Evolutionary conservation across 768 basidiomycete species (phyloP).

Genomic region (Leccinum pellstonianum): DNA sequence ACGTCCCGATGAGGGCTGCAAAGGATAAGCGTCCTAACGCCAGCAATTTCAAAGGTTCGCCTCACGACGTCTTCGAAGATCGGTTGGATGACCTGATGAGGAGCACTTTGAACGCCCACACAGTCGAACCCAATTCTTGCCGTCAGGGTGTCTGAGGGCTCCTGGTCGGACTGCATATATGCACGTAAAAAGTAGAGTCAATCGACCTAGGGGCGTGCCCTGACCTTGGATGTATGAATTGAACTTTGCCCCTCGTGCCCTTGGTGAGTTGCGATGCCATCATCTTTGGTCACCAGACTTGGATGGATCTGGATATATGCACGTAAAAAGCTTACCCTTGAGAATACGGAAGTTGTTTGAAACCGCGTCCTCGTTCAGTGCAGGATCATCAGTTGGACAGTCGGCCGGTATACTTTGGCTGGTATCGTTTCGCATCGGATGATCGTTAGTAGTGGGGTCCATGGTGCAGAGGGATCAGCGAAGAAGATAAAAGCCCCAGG

Average conservation of each 20-base stretch:
- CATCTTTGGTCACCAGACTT: not conserved
- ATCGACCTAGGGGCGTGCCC: not conserved
- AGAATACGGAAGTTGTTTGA: not conserved
- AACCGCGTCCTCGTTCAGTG: not conserved
- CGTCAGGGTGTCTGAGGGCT: slow-evolving; percentile 1
- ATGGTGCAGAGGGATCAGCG: slow-evolving; percentile 4
- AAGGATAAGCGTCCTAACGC: slow-evolving; percentile 2
- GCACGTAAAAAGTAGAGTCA: slow-evolving; percentile 13
- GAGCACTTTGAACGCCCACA: not conserved
- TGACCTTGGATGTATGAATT: slow-evolving; percentile 9
- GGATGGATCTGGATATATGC: slow-evolving; percentile 17
- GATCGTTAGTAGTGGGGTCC: slow-evolving; percentile 5
- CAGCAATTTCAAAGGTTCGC: not conserved
- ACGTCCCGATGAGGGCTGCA: slow-evolving; percentile 2
- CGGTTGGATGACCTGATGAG: not conserved
- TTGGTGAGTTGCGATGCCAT: not conserved
- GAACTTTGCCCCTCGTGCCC: not conserved
- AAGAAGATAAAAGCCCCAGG: not conserved
- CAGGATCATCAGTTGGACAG: not conserved
- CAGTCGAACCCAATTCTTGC: not conserved
- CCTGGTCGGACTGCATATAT: slow-evolving; percentile 20
- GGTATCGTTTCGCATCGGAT: not conserved
- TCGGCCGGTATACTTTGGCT: not conserved
- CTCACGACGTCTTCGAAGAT: slow-evolving; percentile 14
- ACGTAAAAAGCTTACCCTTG: not conserved